Conservation (phyloP, 208 protist genomes). For the Crithidia fasciculata region DNA sequence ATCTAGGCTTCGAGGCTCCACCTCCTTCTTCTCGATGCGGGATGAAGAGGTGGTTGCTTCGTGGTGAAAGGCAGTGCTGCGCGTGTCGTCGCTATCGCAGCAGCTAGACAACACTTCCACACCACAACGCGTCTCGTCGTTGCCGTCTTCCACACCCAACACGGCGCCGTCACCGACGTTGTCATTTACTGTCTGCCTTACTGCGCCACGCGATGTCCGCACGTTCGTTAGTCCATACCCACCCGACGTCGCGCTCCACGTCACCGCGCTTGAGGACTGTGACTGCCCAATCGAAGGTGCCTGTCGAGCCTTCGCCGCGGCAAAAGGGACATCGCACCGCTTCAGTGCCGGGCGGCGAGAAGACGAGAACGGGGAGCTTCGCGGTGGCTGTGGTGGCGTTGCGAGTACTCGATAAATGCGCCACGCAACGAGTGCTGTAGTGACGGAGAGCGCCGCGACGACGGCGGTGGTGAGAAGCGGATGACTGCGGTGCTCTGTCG, state of each 20-base stretch:
- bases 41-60: background rate
- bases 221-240: background rate
- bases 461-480: background rate
- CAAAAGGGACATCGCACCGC: background rate
- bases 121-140: too few relatives aligned
- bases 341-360: constrained; percentile 1
- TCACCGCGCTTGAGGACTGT: background rate
- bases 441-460: constrained; percentile 16
- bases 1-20: too few relatives aligned
- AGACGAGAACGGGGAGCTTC: too few relatives aligned
- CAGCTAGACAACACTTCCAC: too few relatives aligned
- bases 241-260: background rate
- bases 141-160: too few relatives aligned
- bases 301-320: background rate
- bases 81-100: too few relatives aligned
- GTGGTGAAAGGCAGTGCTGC: too few relatives aligned
- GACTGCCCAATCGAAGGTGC: background rate
- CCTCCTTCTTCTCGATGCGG: too few relatives aligned
- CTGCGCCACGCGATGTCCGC: background rate
- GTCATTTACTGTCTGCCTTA: too few relatives aligned
- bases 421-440: constrained; percentile 10
- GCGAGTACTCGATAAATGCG: constrained; percentile 5
- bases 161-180: too few relatives aligned
- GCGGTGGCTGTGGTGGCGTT: background rate
- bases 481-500: background rate